phyloP scores from a whole-genome alignment of 73 alveolate genomes.

The Urostyla sp. region DNA sequence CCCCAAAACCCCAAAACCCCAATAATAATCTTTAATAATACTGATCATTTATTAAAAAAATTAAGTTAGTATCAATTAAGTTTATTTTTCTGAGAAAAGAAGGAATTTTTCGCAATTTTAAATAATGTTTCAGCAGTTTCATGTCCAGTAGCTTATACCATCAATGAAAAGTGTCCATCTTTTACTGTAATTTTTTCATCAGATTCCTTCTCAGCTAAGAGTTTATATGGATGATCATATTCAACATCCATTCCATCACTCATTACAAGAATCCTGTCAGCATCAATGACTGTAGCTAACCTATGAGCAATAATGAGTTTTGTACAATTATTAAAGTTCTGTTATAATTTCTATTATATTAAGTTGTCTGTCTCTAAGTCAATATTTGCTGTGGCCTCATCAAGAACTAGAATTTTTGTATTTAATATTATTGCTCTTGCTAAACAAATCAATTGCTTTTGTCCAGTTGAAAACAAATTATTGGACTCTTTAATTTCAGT shows the following conservation, averaged over 20 bases:
- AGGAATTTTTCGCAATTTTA: too few species aligned
- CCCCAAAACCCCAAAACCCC: too few species aligned
- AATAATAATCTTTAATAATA: too few species aligned
- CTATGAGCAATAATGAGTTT: slow-evolving; percentile 86
- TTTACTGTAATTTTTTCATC: slow-evolving; percentile 6
- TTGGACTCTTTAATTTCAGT: slow-evolving; percentile 36
- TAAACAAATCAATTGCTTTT: slow-evolving; percentile 81
- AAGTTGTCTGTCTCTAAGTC: slow-evolving; percentile 82
- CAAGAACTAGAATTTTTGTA: slow-evolving; percentile 78
- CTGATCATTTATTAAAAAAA: too few species aligned
- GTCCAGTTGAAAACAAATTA: slow-evolving; percentile 67
- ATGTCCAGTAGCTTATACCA: slow-evolving; percentile 6
- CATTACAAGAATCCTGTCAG: slow-evolving; percentile 75
- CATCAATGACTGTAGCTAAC: slow-evolving; percentile 70
- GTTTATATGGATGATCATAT: slow-evolving; percentile 31
- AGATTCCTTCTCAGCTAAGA: not conserved
- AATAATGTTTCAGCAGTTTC: too few species aligned
- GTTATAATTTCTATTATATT: slow-evolving; percentile 70
- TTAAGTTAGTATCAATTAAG: too few species aligned
- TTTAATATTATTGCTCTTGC: slow-evolving; percentile 81
- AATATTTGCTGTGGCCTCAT: slow-evolving; percentile 87
- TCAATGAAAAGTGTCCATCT: not conserved
- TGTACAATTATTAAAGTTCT: slow-evolving; percentile 70
- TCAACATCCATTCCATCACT: slow-evolving; percentile 66
- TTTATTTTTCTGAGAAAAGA: too few species aligned